Percentiles rank a stretch among this genome's conserved stretches.
Conservation (phyloP, 225 moss, liverwort and hornwort genomes). For the Asterella californica region DNA sequence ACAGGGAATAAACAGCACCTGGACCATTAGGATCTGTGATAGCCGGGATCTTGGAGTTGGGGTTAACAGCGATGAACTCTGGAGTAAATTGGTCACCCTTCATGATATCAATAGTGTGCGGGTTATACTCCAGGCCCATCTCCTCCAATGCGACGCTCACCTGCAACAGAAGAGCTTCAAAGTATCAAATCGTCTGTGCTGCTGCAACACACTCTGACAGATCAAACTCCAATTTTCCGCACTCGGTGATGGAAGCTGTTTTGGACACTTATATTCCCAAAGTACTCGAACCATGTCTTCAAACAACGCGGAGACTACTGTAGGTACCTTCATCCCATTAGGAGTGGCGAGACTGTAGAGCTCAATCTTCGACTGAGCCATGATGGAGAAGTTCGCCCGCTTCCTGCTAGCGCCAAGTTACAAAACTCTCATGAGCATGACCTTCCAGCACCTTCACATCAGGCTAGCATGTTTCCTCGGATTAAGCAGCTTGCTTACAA, state of each 20-base stretch:
- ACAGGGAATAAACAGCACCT: slow-evolving; percentile 19
- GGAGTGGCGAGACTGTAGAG: slow-evolving; percentile 76
- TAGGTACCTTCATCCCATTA: slow-evolving; percentile 67
- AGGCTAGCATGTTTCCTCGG: not conserved
- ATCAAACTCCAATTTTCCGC: too few species aligned
- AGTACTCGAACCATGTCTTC: not conserved
- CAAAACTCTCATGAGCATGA: not conserved
- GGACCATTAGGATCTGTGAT: slow-evolving; percentile 51
- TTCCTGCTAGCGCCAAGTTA: not conserved
- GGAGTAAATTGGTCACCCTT: slow-evolving; percentile 58
- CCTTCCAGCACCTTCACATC: not conserved
- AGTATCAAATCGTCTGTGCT: not conserved
- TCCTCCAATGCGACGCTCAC: slow-evolving; percentile 72
- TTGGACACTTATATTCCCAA: too few species aligned
- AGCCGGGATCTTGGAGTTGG: slow-evolving; percentile 71
- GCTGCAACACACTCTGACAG: too few species aligned
- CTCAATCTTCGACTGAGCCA: slow-evolving; percentile 83
- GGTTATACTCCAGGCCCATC: slow-evolving; percentile 55
- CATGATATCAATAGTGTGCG: slow-evolving; percentile 44
- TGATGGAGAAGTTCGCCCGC: slow-evolving; percentile 12
- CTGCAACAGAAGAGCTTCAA: slow-evolving; percentile 35
- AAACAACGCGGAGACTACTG: not conserved
- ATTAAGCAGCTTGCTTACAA: not conserved
- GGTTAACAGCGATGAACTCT: slow-evolving; percentile 79
- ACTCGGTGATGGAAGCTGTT: too few species aligned